Percentiles rank a stretch among this genome's conserved stretches.
These are phyloP conservation scores for Coemansia furcata DNA, from an alignment of 192 early-diverging fungal genomes.

Conservation along the genomic window DNA sequence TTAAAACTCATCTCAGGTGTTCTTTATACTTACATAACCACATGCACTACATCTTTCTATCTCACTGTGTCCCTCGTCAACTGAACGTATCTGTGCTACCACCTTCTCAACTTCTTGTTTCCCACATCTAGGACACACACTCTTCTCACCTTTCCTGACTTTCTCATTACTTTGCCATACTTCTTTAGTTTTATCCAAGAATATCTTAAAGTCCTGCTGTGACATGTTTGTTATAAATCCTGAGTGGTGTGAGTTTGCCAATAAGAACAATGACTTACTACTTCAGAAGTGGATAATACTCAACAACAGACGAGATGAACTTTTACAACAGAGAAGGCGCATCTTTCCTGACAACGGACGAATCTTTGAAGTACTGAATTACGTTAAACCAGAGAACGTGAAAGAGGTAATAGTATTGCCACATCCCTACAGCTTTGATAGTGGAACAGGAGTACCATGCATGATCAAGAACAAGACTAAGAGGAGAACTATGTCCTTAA, in stretches of 20 bases:
- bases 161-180: background rate
- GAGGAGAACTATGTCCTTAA: background rate
- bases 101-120: background rate
- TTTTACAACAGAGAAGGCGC: background rate
- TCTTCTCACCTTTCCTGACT: background rate
- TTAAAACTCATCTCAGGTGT: too few relatives aligned
- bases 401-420: constrained; percentile 4
- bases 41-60: background rate
- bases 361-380: constrained; percentile 2
- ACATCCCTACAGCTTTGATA: constrained; percentile 15
- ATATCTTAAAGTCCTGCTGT: background rate
- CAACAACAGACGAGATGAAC: background rate
- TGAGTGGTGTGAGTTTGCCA: background rate
- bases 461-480: background rate
- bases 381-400: background rate
- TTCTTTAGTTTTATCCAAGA: background rate
- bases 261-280: background rate
- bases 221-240: background rate
- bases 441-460: constrained; percentile 15
- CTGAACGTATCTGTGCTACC: background rate
- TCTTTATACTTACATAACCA: background rate
- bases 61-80: background rate
- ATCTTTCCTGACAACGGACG: constrained; percentile 1
- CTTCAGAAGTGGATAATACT: background rate
- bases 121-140: background rate